These are phyloP conservation scores for Diaporthe citriasiana DNA, from an alignment of 2,329 filamentous ascomycete species.

Conservation along the genomic window DNA sequence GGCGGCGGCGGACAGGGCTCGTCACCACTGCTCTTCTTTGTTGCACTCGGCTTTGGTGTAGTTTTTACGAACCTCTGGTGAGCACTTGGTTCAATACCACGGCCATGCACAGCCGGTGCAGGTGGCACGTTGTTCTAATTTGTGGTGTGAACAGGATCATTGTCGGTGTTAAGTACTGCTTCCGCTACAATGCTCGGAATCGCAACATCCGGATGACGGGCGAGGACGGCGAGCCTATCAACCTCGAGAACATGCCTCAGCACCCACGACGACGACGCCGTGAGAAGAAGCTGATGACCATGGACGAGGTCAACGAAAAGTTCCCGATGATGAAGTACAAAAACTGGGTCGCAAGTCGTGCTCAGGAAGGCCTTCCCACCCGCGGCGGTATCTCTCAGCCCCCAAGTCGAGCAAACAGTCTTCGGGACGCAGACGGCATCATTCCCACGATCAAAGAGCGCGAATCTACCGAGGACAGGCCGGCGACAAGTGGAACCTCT, in stretches of 20 bases:
- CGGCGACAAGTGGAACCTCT: constrained; percentile 49
- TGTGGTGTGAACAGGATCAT: constrained; percentile 81
- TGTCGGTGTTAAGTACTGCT: constrained; percentile 99
- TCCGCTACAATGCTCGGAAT: constrained; percentile 96
- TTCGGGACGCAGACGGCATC: constrained; percentile 76
- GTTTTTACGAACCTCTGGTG: constrained; percentile 99
- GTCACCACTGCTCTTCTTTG: constrained; percentile 89
- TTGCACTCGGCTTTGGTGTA: constrained; percentile 95
- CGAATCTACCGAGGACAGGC: constrained; percentile 58
- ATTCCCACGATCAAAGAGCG: constrained; percentile 62
- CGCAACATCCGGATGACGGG: constrained; percentile 78
- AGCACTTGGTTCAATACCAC: constrained; percentile 52
- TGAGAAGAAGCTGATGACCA: constrained; percentile 99
- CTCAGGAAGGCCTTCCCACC: constrained; percentile 85
- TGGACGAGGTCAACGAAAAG: constrained; percentile 98
- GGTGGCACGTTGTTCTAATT: constrained; percentile 46
- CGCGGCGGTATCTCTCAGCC: constrained; percentile 85
- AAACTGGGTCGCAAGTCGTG: constrained; percentile 87
- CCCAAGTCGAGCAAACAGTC: constrained; percentile 79
- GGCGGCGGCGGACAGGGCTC: constrained; percentile 52
- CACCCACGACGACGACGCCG: constrained; percentile 87
- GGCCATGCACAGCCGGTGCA: constrained; percentile 3
- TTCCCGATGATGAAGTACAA: constrained; percentile 98
- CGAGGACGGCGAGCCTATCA: constrained; percentile 90
- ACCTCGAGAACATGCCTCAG: constrained; percentile 85